A percentile compares a stretch with the other conserved stretches of the same genome.
Evolutionary conservation across 2,329 filamentous ascomycete genomes (phyloP).

Genomic region (Neopestalotiopsis clavispora): DNA sequence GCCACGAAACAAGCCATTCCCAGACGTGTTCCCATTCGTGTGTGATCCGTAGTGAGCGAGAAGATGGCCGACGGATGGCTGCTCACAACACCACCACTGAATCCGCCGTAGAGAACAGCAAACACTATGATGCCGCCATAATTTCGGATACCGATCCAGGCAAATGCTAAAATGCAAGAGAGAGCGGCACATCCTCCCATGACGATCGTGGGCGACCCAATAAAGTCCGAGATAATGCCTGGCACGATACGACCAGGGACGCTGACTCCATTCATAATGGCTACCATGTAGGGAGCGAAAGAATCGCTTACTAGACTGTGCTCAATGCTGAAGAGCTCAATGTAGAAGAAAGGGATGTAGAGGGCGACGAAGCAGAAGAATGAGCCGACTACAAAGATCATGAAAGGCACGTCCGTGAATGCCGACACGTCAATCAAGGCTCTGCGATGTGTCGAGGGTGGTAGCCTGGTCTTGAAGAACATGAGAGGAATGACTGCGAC

Average conservation of each 20-base stretch:
- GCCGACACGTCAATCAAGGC: conserved; percentile 42
- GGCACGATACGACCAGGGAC: conserved; percentile 51
- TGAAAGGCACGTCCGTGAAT: conserved; percentile 43
- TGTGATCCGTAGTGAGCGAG: conserved; percentile 40
- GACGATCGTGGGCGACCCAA: conserved; percentile 45
- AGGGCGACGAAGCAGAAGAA: conserved; percentile 49
- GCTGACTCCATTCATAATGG: conserved; percentile 50
- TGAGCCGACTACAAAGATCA: conserved; percentile 40
- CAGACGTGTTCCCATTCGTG: conserved; percentile 39
- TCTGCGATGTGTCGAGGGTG: conserved; percentile 32
- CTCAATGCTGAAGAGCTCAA: conserved; percentile 46
- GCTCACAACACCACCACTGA: conserved; percentile 49
- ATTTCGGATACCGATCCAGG: conserved; percentile 43
- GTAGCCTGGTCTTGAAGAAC: conserved; percentile 38
- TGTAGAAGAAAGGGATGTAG: conserved; percentile 55
- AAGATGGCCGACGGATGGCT: conserved; percentile 47
- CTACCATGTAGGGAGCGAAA: conserved; percentile 47
- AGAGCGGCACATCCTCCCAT: conserved; percentile 34
- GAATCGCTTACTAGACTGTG: conserved; percentile 40
- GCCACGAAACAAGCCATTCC: conserved; percentile 38
- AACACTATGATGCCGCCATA: conserved; percentile 45
- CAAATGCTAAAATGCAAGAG: conserved; percentile 43
- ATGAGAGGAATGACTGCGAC: conserved; percentile 40
- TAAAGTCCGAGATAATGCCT: conserved; percentile 47
- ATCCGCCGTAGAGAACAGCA: conserved; percentile 49